Evolutionary conservation across 192 early-diverging fungal species (phyloP).

Genomic region (Entomortierella chlamydospora): DNA sequence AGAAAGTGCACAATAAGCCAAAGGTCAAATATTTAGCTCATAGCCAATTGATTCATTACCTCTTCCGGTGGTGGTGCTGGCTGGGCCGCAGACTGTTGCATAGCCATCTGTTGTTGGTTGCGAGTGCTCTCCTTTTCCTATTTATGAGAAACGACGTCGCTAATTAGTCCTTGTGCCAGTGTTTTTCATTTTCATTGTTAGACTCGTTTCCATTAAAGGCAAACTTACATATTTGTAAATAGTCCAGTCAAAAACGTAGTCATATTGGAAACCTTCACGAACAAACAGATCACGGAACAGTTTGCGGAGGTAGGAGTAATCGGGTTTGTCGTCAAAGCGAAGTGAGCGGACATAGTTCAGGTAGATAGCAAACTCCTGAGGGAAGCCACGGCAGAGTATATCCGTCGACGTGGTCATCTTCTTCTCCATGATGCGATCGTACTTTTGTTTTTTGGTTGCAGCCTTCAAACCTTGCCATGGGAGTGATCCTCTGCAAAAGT

Average conservation of each 20-base stretch:
- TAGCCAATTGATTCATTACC: neutral
- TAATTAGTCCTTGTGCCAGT: too few species aligned
- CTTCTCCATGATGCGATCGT: conserved; percentile 94
- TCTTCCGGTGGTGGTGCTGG: conserved; percentile 26
- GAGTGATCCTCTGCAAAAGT: conserved; percentile 89
- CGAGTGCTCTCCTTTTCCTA: conserved; percentile 52
- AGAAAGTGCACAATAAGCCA: neutral
- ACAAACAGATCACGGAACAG: conserved; percentile 89
- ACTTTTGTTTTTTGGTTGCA: conserved; percentile 92
- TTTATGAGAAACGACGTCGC: neutral
- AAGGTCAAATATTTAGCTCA: neutral
- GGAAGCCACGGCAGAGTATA: conserved; percentile 83
- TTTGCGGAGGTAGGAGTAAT: conserved; percentile 89
- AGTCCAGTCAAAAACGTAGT: conserved; percentile 94
- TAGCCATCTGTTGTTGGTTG: conserved; percentile 43
- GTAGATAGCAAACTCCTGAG: conserved; percentile 89
- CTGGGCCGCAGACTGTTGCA: conserved; percentile 13
- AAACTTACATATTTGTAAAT: conserved; percentile 71
- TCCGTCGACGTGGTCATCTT: conserved; percentile 91
- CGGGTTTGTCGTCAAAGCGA: conserved; percentile 93
- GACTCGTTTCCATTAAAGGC: neutral
- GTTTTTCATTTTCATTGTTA: neutral
- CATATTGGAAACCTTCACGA: conserved; percentile 84
- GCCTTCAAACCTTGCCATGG: conserved; percentile 96
- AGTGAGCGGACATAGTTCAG: conserved; percentile 88